Percentiles rank a stretch among this genome's conserved stretches.
Conservation (phyloP, 306 rosid genomes). For the Glycine soja region DNA sequence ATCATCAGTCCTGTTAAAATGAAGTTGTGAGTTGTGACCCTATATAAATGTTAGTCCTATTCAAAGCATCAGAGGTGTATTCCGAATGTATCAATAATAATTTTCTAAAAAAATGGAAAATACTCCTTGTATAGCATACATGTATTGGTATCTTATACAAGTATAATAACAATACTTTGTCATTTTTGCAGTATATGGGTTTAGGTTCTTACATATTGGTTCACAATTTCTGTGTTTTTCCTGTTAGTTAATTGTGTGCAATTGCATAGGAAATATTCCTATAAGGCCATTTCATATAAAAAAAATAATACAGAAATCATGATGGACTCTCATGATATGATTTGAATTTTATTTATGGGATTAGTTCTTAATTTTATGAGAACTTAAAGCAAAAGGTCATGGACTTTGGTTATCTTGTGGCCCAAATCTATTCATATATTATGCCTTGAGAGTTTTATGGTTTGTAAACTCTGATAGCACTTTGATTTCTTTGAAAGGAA, state of each 20-base stretch:
- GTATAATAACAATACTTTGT: not conserved
- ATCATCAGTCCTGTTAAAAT: not conserved
- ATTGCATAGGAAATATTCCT: slow-evolving; percentile 28
- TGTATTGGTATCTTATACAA: not conserved
- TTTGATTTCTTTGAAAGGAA: slow-evolving; percentile 68
- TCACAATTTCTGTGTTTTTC: slow-evolving; percentile 24
- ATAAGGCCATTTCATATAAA: slow-evolving; percentile 18
- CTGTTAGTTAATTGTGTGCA: not conserved
- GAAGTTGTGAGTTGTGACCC: not conserved
- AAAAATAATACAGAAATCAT: slow-evolving; percentile 16
- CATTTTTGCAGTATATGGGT: not conserved
- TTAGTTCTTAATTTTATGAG: slow-evolving; percentile 37
- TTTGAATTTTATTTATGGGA: slow-evolving; percentile 39
- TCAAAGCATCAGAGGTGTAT: not conserved
- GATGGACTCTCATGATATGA: slow-evolving; percentile 33
- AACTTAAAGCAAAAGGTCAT: slow-evolving; percentile 28
- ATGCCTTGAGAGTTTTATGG: slow-evolving; percentile 23
- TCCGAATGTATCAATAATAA: not conserved
- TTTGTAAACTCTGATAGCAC: slow-evolving; percentile 47
- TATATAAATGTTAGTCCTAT: not conserved
- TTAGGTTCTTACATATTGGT: slow-evolving; percentile 26
- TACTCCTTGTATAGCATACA: not conserved
- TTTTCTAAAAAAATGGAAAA: not conserved
- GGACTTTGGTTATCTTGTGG: slow-evolving; percentile 28
- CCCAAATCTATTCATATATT: slow-evolving; percentile 36